phyloP scores from a whole-genome alignment of 2,329 filamentous ascomycete genomes.

The Curvularia sp. region DNA sequence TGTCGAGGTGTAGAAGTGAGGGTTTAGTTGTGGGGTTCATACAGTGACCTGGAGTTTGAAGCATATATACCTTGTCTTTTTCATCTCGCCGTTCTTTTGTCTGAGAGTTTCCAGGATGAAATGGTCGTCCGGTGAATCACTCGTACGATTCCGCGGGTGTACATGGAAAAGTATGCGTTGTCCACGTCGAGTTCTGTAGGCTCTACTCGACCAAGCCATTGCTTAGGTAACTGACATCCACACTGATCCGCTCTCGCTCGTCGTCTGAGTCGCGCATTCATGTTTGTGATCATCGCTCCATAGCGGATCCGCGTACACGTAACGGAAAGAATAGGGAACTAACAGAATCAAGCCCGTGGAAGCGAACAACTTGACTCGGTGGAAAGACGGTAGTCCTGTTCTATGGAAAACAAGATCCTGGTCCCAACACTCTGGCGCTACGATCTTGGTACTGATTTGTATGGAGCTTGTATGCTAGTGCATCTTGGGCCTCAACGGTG shows the following conservation, averaged over 20 bases:
- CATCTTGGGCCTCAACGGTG: background rate
- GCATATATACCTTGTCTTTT: background rate
- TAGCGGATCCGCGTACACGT: background rate
- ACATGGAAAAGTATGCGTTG: background rate
- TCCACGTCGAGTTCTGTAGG: background rate
- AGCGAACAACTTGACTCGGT: background rate
- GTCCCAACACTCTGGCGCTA: background rate
- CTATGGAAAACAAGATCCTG: background rate
- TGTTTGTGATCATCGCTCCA: background rate
- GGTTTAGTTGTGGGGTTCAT: background rate
- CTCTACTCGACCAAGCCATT: background rate
- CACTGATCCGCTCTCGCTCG: background rate
- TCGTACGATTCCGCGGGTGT: background rate
- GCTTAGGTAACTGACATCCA: background rate
- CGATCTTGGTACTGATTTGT: background rate
- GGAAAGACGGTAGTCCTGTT: background rate
- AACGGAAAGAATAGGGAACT: slow-evolving; percentile 2
- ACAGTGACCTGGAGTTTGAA: background rate
- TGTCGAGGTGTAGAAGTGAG: background rate
- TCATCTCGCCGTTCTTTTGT: background rate
- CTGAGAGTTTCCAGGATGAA: background rate
- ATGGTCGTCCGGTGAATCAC: background rate
- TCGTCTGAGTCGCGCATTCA: background rate
- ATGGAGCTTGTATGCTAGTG: slow-evolving; percentile 1
- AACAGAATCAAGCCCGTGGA: background rate